Conservation (phyloP, 2,329 filamentous ascomycete species). For the Cladosporium austrohemisphaericum region DNA sequence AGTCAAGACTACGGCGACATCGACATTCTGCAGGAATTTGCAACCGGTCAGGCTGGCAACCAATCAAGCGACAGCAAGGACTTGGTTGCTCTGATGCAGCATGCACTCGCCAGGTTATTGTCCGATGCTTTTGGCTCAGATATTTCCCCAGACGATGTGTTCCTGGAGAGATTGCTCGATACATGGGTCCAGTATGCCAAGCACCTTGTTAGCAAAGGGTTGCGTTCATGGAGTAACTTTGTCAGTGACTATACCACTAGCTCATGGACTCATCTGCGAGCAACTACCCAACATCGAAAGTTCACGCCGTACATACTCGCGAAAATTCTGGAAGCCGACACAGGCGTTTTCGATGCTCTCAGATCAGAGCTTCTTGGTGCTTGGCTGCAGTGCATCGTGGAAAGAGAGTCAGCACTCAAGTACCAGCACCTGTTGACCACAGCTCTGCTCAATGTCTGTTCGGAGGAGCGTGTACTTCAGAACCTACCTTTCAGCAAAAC, state of each 20-base stretch:
- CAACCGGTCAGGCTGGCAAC: neutral
- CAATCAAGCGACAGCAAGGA: neutral
- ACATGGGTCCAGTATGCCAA: constrained; percentile 52
- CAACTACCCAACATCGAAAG: constrained; percentile 45
- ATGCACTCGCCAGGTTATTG: constrained; percentile 49
- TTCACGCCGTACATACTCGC: constrained; percentile 45
- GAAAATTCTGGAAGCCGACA: constrained; percentile 39
- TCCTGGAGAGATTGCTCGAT: constrained; percentile 52
- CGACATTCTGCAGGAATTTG: constrained; percentile 42
- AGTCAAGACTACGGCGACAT: constrained; percentile 62
- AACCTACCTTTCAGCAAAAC: constrained; percentile 56
- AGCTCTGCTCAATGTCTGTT: constrained; percentile 49
- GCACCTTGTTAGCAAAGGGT: constrained; percentile 43
- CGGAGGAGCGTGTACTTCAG: constrained; percentile 46
- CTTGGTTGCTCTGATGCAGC: neutral
- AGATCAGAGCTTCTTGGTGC: constrained; percentile 47
- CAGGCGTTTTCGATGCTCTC: constrained; percentile 33
- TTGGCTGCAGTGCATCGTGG: constrained; percentile 55
- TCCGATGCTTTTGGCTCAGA: constrained; percentile 62
- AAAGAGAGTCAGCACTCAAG: constrained; percentile 58
- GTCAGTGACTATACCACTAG: constrained; percentile 51
- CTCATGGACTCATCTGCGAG: constrained; percentile 47
- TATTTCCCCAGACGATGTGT: constrained; percentile 48
- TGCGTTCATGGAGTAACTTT: constrained; percentile 53
- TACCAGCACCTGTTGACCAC: constrained; percentile 57